Evolutionary conservation across 805 yeast genomes (phyloP).

Genomic region (Lachancea nothofagi): DNA sequence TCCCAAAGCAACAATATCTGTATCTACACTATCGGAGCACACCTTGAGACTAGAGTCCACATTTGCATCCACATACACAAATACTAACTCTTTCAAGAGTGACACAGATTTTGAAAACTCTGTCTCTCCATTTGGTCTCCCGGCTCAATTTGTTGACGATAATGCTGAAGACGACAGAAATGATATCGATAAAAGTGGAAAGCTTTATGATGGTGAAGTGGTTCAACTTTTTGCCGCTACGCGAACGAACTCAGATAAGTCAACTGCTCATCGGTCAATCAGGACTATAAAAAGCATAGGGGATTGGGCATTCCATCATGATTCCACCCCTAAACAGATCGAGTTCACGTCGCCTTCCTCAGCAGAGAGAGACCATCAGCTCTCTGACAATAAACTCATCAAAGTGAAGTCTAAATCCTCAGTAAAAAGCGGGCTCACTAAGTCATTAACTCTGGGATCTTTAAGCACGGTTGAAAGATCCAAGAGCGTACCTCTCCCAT

Average conservation of each 20-base stretch:
- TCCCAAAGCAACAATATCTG: conserved; percentile 3
- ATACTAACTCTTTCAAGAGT: conserved; percentile 1
- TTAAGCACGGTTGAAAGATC: conserved; percentile 27
- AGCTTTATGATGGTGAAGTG: conserved; percentile 3
- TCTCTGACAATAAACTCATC: conserved; percentile 2
- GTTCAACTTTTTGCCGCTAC: conserved; percentile 22
- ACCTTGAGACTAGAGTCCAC: conserved; percentile 4
- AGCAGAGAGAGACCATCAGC: conserved; percentile 1
- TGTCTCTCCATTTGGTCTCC: conserved; percentile 9
- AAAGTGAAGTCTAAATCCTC: conserved; percentile 8
- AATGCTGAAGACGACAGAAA: conserved; percentile 24
- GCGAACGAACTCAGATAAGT: conserved; percentile 21
- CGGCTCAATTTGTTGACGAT: conserved; percentile 18
- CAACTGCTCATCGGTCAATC: conserved; percentile 29
- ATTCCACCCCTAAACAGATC: conserved; percentile 1
- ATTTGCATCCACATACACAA: conserved; percentile 1
- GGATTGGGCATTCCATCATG: conserved; percentile 24
- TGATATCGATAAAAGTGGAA: background rate
- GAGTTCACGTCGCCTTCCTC: background rate
- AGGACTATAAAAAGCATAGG: conserved; percentile 29
- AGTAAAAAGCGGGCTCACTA: conserved; percentile 14
- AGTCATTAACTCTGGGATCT: conserved; percentile 18
- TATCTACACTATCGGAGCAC: conserved; percentile 6
- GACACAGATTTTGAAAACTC: background rate
- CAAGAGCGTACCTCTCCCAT: conserved; percentile 27